Evolutionary conservation across 2,329 filamentous ascomycete species (phyloP).

Genomic region (Ceratocystiopsis brevicomis): DNA sequence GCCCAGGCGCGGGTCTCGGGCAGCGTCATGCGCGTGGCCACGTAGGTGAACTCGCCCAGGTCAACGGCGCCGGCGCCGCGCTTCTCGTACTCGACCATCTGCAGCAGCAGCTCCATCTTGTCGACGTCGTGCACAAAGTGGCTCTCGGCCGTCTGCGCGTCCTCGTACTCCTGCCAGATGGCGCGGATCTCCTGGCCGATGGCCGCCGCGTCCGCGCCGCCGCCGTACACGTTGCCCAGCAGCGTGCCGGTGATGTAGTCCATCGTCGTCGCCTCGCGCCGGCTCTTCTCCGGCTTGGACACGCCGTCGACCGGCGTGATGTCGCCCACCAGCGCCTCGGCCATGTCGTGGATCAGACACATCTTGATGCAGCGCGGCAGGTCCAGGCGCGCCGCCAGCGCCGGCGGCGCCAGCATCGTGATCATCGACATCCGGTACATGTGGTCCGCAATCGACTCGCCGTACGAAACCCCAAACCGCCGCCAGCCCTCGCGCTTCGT

Average conservation of each 20-base stretch:
- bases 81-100: conserved; percentile 95
- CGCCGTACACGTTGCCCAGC: conserved; percentile 58
- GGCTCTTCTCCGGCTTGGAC: conserved; percentile 69
- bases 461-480: conserved; percentile 56
- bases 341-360: conserved; percentile 96
- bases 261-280: conserved; percentile 78
- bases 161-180: conserved; percentile 93
- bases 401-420: conserved; percentile 71
- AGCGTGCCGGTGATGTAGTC: conserved; percentile 63
- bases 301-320: conserved; percentile 87
- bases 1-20: conserved; percentile 70
- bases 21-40: conserved; percentile 52
- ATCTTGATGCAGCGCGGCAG: conserved; percentile 77
- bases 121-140: conserved; percentile 91
- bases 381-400: conserved; percentile 54
- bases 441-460: conserved; percentile 91
- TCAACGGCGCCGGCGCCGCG: conserved; percentile 44
- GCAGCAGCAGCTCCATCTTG: conserved; percentile 84
- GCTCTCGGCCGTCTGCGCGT: conserved; percentile 63
- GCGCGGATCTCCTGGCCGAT: conserved; percentile 53
- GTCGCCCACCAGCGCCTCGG: conserved; percentile 83
- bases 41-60: conserved; percentile 71
- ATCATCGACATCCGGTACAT: conserved; percentile 99
- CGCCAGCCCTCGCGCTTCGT: conserved; percentile 94
- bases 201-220: conserved; percentile 14